A percentile compares a stretch with the other conserved stretches of the same genome.
Evolutionary conservation across 192 early-diverging fungal species (phyloP).

Genomic region (Chytriomyces sp.): DNA sequence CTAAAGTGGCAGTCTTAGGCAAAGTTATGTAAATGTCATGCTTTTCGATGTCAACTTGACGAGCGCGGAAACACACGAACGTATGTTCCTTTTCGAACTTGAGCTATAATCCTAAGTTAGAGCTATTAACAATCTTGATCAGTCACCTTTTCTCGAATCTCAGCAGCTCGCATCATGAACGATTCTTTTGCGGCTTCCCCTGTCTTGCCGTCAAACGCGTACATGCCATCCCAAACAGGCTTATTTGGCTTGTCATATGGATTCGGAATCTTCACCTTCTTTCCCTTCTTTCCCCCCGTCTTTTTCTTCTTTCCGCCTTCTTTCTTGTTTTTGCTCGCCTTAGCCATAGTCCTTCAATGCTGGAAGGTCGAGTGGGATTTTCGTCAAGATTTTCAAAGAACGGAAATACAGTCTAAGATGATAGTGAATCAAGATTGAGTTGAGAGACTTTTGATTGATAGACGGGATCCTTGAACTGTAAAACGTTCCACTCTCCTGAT

Average conservation of each 20-base stretch:
- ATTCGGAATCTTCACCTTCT: neutral
- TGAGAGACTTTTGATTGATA: no score
- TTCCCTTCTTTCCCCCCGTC: neutral
- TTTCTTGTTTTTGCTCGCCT: constrained; percentile 13
- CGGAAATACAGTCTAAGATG: no score
- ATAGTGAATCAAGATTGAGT: no score
- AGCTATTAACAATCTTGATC: neutral
- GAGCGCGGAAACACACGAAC: constrained; percentile 23
- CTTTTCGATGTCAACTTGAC: constrained; percentile 30
- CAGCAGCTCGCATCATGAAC: neutral
- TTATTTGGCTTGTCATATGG: neutral
- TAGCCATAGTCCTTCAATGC: neutral
- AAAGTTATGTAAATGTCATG: constrained; percentile 29
- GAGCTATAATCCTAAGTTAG: neutral
- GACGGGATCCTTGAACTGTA: no score
- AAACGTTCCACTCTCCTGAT: no score
- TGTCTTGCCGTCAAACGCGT: constrained; percentile 14
- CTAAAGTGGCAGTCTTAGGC: constrained; percentile 16
- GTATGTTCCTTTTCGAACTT: constrained; percentile 22
- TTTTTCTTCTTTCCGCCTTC: constrained; percentile 13
- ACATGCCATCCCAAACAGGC: neutral
- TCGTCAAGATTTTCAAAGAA: constrained; percentile 8
- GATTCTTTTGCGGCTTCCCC: constrained; percentile 13
- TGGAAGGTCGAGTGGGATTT: no score
- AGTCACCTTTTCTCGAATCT: constrained; percentile 12